Percentiles rank a stretch among this genome's conserved stretches.
Evolutionary conservation across 495 filamentous ascomycete genomes (phyloP).

Genomic region (Zalerion maritima): DNA sequence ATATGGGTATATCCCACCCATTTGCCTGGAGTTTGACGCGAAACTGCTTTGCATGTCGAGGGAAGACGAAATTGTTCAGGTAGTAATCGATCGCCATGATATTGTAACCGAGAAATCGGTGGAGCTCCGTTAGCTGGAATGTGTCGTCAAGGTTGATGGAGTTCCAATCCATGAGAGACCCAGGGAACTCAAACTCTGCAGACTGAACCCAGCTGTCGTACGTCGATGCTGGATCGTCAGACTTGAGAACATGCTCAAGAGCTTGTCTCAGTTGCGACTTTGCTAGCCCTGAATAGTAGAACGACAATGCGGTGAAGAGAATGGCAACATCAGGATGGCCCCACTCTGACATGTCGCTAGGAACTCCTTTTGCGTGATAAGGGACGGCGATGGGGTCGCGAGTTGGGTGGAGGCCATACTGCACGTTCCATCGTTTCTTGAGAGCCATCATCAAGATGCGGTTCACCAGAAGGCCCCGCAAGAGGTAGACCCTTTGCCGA

Average conservation of each 20-base stretch:
- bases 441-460: slow-evolving; percentile 24
- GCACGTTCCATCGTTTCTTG: slow-evolving; percentile 32
- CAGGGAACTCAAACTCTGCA: slow-evolving; percentile 24
- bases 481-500: slow-evolving; percentile 12
- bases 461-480: slow-evolving; percentile 26
- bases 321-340: slow-evolving; percentile 43
- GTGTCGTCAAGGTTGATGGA: slow-evolving; percentile 36
- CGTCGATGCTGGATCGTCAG: slow-evolving; percentile 34
- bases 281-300: slow-evolving; percentile 35
- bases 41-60: slow-evolving; percentile 36
- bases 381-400: slow-evolving; percentile 27
- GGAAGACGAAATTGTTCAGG: slow-evolving; percentile 41
- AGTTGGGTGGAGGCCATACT: slow-evolving; percentile 26
- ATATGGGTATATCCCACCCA: slow-evolving; percentile 38
- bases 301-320: slow-evolving; percentile 35
- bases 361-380: slow-evolving; percentile 34
- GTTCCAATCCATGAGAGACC: slow-evolving; percentile 26
- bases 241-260: slow-evolving; percentile 26
- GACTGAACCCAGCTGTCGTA: slow-evolving; percentile 32
- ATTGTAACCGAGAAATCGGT: slow-evolving; percentile 20
- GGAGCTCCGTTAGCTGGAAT: slow-evolving; percentile 28
- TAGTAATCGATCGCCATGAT: slow-evolving; percentile 32
- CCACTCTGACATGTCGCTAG: slow-evolving; percentile 34
- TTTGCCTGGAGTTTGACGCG: slow-evolving; percentile 36
- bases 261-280: slow-evolving; percentile 23